Base-by-base conservation (phyloP, 192 early-diverging fungal genomes). In the Phycomyces nitens region DNA sequence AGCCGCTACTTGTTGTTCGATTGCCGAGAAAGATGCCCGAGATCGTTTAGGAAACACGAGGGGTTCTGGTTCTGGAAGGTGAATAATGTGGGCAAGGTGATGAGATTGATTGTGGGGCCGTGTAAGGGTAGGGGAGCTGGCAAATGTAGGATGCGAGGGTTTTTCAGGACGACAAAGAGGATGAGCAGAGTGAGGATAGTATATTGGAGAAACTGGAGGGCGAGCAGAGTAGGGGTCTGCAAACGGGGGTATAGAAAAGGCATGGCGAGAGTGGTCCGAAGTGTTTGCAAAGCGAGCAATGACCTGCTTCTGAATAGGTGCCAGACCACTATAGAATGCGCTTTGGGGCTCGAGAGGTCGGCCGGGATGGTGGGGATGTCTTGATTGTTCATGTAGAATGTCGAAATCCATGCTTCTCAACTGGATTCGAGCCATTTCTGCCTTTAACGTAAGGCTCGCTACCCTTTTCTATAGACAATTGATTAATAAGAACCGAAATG, bases 401-500 rank as follows among this genome's bases (percentile, higher is more conserved):
- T 69, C 66, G 10, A 69, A 41, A 26, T 69, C 66, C 66, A 69
- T 56, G 18, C 56, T 50, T 41, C 54, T 54, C 34, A 69, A 38
- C 27, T 69, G 66, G 23, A 69, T 69, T 34, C 66, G 58, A 2
- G 66, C 66, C 18, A 61, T 24, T 40, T 69, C 66, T 8, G 54
- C 54, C 10, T 61, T 62, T 3, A 69, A 12, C 12, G 66, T 69
- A 18, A 61, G 58, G 18, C 56, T 54, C 23, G 65, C 65, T 40
- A 57, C 58, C 42, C 24, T 26, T 67, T 67, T 67, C 65, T 67
- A 54, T 16, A 44, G 50, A 38, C 23, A n/a, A 20, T 20, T 18
- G 12, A 22, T 56, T 22, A 14, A 22, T 55, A 8, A 39, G n/a
- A n/a, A 51, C 41, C 26, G 41, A 18, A 44, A 38, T 56, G 1